A percentile compares a stretch with the other conserved stretches of the same genome.
Conservation (phyloP, 2,329 filamentous ascomycete species). For the Penicillium paneum region DNA sequence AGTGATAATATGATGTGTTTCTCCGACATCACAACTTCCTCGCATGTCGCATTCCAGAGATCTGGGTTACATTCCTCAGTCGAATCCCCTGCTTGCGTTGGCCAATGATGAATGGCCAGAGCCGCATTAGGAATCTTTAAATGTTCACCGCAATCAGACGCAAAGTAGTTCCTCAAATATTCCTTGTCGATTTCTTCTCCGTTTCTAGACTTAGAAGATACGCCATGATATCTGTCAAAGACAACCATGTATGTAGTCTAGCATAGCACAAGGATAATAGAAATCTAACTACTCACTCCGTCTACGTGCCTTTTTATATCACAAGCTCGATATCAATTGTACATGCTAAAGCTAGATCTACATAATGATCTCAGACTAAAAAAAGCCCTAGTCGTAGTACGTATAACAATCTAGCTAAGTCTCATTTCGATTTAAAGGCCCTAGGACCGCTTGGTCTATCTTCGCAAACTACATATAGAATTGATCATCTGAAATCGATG, state of each 20-base stretch:
- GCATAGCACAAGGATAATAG: background rate
- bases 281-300: background rate
- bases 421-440: no score
- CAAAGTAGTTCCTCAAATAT: background rate
- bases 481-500: no score
- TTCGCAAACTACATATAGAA: no score
- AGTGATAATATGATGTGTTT: background rate
- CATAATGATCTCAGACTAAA: no score
- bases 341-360: background rate
- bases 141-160: background rate
- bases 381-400: no score
- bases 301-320: background rate
- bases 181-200: background rate
- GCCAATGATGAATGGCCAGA: background rate
- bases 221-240: no score
- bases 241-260: background rate
- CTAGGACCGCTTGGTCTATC: no score
- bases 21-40: conserved; percentile 4
- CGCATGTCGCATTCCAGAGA: conserved; percentile 12
- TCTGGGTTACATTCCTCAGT: conserved; percentile 18
- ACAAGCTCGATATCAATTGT: background rate
- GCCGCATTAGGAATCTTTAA: conserved; percentile 9
- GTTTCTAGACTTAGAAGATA: background rate
- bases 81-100: conserved; percentile 1
- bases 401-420: no score